Conservation (phyloP, 768 basidiomycete genomes). For the Gymnopilus dilepis region DNA sequence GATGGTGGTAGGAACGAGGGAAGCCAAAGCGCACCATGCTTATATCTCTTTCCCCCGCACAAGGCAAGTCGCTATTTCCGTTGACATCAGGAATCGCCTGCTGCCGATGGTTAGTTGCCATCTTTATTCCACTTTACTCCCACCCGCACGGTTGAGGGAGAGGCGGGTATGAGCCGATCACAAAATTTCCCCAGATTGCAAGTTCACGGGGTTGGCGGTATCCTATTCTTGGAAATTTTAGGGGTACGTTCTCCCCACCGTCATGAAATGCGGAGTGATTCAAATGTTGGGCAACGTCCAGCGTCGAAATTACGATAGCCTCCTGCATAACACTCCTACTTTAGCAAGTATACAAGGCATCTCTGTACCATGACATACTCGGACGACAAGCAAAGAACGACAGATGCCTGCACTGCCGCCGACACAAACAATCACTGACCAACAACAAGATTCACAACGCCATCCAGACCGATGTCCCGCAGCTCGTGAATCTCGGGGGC, state of each 20-base stretch:
- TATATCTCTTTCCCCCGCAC: neutral
- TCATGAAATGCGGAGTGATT: neutral
- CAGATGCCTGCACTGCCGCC: too few species aligned
- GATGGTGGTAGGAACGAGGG: conserved; percentile 3
- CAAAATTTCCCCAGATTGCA: conserved; percentile 2
- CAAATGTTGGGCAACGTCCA: too few species aligned
- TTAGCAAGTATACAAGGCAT: too few species aligned
- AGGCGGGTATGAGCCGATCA: neutral
- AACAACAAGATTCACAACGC: neutral
- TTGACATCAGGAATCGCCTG: neutral
- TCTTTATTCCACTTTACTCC: neutral
- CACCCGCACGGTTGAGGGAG: neutral
- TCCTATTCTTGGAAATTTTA: neutral
- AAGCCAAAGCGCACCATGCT: neutral
- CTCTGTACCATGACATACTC: too few species aligned
- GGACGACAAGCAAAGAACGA: too few species aligned
- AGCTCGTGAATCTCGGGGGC: neutral
- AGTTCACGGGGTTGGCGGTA: neutral
- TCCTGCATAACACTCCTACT: too few species aligned
- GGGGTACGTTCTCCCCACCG: neutral
- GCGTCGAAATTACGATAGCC: too few species aligned
- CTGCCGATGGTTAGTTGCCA: too few species aligned
- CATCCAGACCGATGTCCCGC: neutral
- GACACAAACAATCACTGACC: neutral
- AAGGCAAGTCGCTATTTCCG: neutral